Base-by-base conservation (phyloP, 2,329 filamentous ascomycete genomes). In the Ustulina deusta region DNA sequence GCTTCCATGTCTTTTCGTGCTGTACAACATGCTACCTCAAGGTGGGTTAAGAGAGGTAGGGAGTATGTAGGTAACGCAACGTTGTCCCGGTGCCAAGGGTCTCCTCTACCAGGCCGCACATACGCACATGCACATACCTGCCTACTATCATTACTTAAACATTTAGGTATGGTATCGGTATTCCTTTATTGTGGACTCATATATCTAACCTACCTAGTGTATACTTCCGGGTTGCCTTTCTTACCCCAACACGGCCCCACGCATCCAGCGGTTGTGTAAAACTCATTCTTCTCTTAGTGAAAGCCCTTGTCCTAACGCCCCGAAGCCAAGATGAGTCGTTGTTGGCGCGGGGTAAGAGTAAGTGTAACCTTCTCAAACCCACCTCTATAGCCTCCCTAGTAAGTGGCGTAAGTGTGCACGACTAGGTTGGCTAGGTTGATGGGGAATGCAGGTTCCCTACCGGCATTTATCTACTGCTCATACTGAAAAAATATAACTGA, bases 311-410 rank as follows among this genome's bases (percentile, higher is more conserved):
- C 48, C n/a, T 27, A 55, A 2, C 36, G 11, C 5, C 38, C 48
- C 10, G 20, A 6, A 9, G 25, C 29, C 51, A 56, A 48, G 60
- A 44, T 48, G 20, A 32, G 17, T 29, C 20, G 1, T 22, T 34
- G 36, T 36, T 46, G 36, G 46, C 55, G 62, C 62, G 62, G 55
- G 55, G 62, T 64, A 64, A 49, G 49, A 63, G 11, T 25, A 54
- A 36, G 6, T n/a, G 25, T 20, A 36, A 25, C 42, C 42, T 46
- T 22, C 38, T 40, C n/a, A 40, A 40, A 40, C n/a, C 40, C n/a
- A n/a, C n/a, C n/a, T n/a, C n/a, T n/a, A n/a, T n/a, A n/a, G n/a
- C n/a, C n/a, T n/a, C n/a, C n/a, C n/a, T n/a, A n/a, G n/a, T n/a
- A n/a, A n/a, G n/a, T n/a, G n/a, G n/a, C n/a, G n/a, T n/a, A n/a